Evolutionary conservation across 352 stramenopile genomes (phyloP).

Genomic region (Globisporangium mamillatum): DNA sequence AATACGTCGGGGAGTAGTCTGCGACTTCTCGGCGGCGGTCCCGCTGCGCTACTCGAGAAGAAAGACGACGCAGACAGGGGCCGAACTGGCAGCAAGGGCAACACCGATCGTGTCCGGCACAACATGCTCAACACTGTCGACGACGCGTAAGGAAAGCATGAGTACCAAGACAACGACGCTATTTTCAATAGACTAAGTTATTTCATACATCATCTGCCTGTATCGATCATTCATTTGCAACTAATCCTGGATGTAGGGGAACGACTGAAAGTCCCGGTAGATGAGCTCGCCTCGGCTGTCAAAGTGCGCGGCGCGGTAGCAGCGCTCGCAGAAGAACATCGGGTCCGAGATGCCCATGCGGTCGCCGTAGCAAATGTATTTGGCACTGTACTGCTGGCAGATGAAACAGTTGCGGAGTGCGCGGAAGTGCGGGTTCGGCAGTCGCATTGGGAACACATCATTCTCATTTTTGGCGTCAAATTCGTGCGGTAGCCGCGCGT

Average conservation of each 20-base stretch:
- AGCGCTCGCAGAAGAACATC: constrained; percentile 80
- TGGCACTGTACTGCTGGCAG: constrained; percentile 74
- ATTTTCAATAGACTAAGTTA: constrained; percentile 6
- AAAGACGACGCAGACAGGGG: background rate
- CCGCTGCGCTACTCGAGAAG: background rate
- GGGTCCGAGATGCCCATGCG: constrained; percentile 56
- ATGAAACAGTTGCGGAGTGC: constrained; percentile 68
- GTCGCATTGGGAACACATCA: constrained; percentile 52
- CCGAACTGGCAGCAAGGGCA: background rate
- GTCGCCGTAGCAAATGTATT: constrained; percentile 78
- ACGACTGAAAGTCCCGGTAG: constrained; percentile 71
- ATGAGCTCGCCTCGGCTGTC: constrained; percentile 46
- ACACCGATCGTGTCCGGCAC: background rate
- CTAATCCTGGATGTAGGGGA: constrained; percentile 72
- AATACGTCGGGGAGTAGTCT: background rate
- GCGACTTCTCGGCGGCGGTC: background rate
- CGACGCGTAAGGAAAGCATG: constrained; percentile 5
- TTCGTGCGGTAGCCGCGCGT: constrained; percentile 58
- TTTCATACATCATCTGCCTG: background rate
- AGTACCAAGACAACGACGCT: background rate
- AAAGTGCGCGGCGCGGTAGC: constrained; percentile 68
- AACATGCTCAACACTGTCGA: constrained; percentile 16
- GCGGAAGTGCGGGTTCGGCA: constrained; percentile 49
- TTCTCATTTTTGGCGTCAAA: constrained; percentile 32
- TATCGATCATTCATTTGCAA: background rate